Evolutionary conservation across 495 filamentous ascomycete genomes (phyloP).

Genomic region (Chaetomium tenue): DNA sequence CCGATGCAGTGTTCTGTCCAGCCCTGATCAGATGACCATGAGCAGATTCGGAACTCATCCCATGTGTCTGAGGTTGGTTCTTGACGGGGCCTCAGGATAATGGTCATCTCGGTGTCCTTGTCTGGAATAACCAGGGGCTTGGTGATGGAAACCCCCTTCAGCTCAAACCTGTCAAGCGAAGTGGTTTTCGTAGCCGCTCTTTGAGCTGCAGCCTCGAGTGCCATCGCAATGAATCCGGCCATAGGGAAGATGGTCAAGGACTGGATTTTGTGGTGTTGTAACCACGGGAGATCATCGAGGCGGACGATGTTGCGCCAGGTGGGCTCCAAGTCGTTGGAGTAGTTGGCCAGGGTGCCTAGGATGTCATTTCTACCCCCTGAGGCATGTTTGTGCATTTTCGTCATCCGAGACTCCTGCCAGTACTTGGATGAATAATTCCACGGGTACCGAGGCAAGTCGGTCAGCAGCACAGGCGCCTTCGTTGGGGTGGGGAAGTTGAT

Average conservation of each 20-base stretch:
- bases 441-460: conserved; percentile 46
- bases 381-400: conserved; percentile 51
- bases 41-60: conserved; percentile 50
- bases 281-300: conserved; percentile 48
- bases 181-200: conserved; percentile 29
- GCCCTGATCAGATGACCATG: conserved; percentile 44
- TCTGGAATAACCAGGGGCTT: conserved; percentile 47
- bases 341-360: conserved; percentile 50
- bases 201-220: conserved; percentile 50
- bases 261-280: conserved; percentile 53
- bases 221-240: conserved; percentile 57
- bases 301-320: conserved; percentile 47
- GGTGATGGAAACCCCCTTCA: conserved; percentile 45
- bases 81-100: conserved; percentile 43
- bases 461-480: conserved; percentile 39
- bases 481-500: conserved; percentile 46
- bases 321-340: conserved; percentile 49
- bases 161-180: conserved; percentile 42
- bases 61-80: conserved; percentile 43
- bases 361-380: conserved; percentile 51
- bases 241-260: conserved; percentile 58
- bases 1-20: conserved; percentile 52
- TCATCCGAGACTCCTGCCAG: conserved; percentile 55
- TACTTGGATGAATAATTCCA: conserved; percentile 54
- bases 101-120: conserved; percentile 47